Base-by-base conservation (phyloP, 2,329 filamentous ascomycete species). In the Lizonia empirigonia region DNA sequence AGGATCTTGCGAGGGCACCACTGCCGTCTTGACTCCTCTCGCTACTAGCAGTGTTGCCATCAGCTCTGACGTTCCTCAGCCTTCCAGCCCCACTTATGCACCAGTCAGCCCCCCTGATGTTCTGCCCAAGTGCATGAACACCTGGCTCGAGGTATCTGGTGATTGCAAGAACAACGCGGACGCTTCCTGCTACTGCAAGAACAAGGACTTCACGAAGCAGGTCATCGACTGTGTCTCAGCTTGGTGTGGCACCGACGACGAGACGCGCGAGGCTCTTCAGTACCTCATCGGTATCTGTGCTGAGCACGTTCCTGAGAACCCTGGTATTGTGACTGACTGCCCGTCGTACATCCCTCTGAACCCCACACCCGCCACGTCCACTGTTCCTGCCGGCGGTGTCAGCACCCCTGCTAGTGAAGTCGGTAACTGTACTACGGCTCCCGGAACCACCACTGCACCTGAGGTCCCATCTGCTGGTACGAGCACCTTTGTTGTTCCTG, bases 201-300 rank as follows among this genome's bases (percentile, higher is more conserved):
- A 88, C 70, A 74, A 81, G 54, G 78, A 84, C 47, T 93, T 94
- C 76, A 89, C 91, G 69, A 80, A 85, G 73, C 87, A 86, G 69
- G 85, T 97, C 72, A 93, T 89, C 74, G 78, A 83, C 56, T 97
- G 93, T 77, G 81, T 97, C 64, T 85, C 87, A 67, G 83, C 91
- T 50, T 87, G 91, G 81, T 88, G 66, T 86, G 58, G 58, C 58
- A 80, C 82, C 53, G 81, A 82, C 55, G 78, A 82, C 36, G 82
- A 89, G 69, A 81, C 93, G 63, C 80, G 84, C 46, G 77, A 85
- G 63, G 90, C 91, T 54, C 82, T 94, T 53, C 82, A 83, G 65
- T 96, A 90, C 84, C 88, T 97, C 80, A 87, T 92, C 75, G 92
- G 92, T 72, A 90, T 97, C 76, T 97, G 93, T 78, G 91, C 89